phyloP scores from a whole-genome alignment of 176 grass and related monocot genomes.

The Triticum urartu region DNA sequence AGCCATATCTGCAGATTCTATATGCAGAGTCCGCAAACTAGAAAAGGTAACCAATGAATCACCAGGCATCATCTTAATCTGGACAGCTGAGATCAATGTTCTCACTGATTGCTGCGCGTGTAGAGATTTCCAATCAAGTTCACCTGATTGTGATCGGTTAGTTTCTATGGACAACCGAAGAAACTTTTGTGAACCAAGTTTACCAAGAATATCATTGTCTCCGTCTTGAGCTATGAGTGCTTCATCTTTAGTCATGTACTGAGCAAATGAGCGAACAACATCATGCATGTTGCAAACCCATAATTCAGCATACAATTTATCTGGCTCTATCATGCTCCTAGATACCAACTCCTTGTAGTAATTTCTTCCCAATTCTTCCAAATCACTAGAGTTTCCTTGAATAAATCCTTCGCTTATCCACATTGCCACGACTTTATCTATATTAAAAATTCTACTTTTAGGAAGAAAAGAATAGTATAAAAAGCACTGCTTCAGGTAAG shows the following conservation, averaged over 20 bases:
- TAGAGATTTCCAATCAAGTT: background rate
- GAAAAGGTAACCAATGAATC: background rate
- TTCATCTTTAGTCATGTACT: background rate
- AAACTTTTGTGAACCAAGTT: background rate
- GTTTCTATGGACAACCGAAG: background rate
- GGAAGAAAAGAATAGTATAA: background rate
- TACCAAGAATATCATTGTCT: background rate
- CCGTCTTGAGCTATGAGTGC: background rate
- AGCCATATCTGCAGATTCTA: background rate
- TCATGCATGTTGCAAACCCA: background rate
- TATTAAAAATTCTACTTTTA: accelerated
- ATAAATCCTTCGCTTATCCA: background rate
- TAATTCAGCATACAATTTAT: accelerated
- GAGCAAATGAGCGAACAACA: constrained; percentile 33
- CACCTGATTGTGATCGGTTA: background rate
- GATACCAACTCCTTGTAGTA: constrained; percentile 23
- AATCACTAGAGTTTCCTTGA: background rate
- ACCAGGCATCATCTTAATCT: background rate
- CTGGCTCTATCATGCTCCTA: constrained; percentile 39
- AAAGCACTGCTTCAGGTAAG: background rate
- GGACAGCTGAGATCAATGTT: background rate
- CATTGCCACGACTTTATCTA: background rate
- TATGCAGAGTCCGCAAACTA: constrained; percentile 7
- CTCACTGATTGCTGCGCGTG: background rate
- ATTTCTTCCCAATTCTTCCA: background rate